These are phyloP conservation scores for Trypanosoma brucei DNA, from an alignment of 208 protist species.

Conservation along the genomic window DNA sequence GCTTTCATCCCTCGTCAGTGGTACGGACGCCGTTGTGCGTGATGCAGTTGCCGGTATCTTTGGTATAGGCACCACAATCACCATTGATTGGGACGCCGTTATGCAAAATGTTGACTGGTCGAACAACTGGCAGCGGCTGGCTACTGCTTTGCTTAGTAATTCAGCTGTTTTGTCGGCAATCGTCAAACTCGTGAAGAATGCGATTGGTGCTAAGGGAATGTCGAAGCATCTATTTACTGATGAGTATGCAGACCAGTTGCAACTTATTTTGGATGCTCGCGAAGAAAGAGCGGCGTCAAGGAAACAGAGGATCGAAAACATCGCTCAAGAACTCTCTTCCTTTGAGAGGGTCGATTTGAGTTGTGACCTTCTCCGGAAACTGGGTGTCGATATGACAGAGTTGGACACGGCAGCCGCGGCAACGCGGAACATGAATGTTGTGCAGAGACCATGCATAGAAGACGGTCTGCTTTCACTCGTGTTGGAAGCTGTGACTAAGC, in stretches of 20 bases:
- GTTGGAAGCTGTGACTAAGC: conserved; percentile 40
- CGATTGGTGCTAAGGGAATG: conserved; percentile 45
- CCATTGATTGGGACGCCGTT: conserved; percentile 52
- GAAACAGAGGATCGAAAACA: conserved; percentile 17
- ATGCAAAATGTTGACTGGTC: conserved; percentile 64
- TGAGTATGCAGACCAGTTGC: conserved; percentile 45
- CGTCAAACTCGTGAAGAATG: conserved; percentile 49
- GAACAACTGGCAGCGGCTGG: conserved; percentile 47
- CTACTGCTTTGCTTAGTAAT: conserved; percentile 42
- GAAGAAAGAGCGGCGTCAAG: conserved; percentile 24
- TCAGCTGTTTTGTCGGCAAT: conserved; percentile 32
- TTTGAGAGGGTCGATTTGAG: conserved; percentile 47
- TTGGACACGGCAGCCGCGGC: conserved; percentile 32
- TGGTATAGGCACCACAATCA: conserved; percentile 17
- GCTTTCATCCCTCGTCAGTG: conserved; percentile 46
- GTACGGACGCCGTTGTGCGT: conserved; percentile 33
- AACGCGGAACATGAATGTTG: conserved; percentile 11
- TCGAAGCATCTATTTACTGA: conserved; percentile 39
- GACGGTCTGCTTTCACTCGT: conserved; percentile 27
- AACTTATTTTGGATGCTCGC: conserved; percentile 35
- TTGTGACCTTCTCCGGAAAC: conserved; percentile 37
- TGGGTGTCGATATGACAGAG: conserved; percentile 38
- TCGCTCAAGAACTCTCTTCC: conserved; percentile 51
- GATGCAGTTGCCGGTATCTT: conserved; percentile 44
- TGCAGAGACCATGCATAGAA: conserved; percentile 32